phyloP scores from a whole-genome alignment of 164 flowering plant genomes.

The Pachysandra terminalis region DNA sequence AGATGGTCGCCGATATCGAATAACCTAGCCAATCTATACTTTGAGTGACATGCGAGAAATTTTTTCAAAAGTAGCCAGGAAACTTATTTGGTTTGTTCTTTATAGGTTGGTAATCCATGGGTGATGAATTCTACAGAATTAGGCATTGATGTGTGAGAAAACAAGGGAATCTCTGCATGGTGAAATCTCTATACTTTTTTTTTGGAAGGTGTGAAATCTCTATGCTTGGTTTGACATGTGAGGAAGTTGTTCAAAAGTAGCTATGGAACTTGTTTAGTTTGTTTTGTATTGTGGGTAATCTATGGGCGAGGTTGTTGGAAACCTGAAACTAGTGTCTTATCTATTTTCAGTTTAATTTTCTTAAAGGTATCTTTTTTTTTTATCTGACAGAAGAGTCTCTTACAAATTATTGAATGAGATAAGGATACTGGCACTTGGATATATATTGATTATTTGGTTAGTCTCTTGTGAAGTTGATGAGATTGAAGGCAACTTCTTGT shows the following conservation, averaged over 20 bases:
- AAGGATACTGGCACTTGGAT: neutral
- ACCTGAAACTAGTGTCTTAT: neutral
- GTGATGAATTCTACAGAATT: neutral
- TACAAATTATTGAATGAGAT: neutral
- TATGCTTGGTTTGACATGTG: too few relatives aligned
- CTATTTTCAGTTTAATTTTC: neutral
- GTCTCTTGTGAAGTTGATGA: neutral
- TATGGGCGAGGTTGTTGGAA: neutral
- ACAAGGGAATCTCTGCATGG: neutral
- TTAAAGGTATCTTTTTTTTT: neutral
- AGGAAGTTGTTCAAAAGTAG: too few relatives aligned
- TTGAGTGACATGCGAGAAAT: too few relatives aligned
- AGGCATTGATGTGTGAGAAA: neutral
- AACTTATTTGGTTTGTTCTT: too few relatives aligned
- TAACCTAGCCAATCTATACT: too few relatives aligned
- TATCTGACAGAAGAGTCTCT: neutral
- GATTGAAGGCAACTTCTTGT: neutral
- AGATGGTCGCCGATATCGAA: too few relatives aligned
- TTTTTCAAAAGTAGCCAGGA: too few relatives aligned
- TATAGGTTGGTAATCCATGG: too few relatives aligned
- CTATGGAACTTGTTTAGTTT: neutral
- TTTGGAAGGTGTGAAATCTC: too few relatives aligned
- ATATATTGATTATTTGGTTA: neutral
- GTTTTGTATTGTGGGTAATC: neutral
- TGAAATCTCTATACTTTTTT: neutral